Conservation (phyloP, 495 filamentous ascomycete genomes). For the Lindgomyces ingoldianus region DNA sequence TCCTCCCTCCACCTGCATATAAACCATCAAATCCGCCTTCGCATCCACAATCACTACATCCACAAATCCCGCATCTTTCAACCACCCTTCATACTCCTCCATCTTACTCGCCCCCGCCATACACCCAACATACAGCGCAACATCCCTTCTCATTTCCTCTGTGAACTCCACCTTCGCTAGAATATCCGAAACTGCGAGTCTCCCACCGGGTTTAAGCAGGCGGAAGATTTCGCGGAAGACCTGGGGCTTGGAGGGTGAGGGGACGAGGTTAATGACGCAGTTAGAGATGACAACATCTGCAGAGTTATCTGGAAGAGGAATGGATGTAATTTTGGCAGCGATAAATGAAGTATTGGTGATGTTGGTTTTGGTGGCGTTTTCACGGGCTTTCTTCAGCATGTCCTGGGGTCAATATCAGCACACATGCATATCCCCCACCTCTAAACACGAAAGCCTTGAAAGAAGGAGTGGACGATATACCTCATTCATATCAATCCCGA, state of each 20-base stretch:
- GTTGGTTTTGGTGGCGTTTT: slow-evolving; percentile 48
- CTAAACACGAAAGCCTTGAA: too few relatives aligned
- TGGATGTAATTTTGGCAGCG: slow-evolving; percentile 55
- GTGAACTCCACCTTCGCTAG: slow-evolving; percentile 57
- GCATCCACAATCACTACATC: slow-evolving; percentile 58
- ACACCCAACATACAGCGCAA: slow-evolving; percentile 62
- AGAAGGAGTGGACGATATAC: too few relatives aligned
- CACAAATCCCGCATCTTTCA: slow-evolving; percentile 57
- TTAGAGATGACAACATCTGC: slow-evolving; percentile 65
- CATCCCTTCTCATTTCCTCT: slow-evolving; percentile 49
- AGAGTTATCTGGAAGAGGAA: slow-evolving; percentile 43
- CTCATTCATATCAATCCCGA: slow-evolving; percentile 70
- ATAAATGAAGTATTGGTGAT: slow-evolving; percentile 55
- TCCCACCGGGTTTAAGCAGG: slow-evolving; percentile 60
- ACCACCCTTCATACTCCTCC: slow-evolving; percentile 57
- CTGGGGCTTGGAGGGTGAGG: slow-evolving; percentile 55
- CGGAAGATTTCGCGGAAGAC: slow-evolving; percentile 65
- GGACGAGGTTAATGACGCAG: slow-evolving; percentile 68
- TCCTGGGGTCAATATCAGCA: slow-evolving; percentile 49
- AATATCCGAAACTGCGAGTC: slow-evolving; percentile 68
- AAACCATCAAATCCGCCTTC: slow-evolving; percentile 59
- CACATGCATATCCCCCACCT: too few relatives aligned
- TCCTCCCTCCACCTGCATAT: slow-evolving; percentile 45
- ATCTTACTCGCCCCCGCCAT: slow-evolving; percentile 60
- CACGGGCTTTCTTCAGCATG: slow-evolving; percentile 57